Conservation (phyloP, 495 filamentous ascomycete genomes). For the Aspergillus campestris region DNA sequence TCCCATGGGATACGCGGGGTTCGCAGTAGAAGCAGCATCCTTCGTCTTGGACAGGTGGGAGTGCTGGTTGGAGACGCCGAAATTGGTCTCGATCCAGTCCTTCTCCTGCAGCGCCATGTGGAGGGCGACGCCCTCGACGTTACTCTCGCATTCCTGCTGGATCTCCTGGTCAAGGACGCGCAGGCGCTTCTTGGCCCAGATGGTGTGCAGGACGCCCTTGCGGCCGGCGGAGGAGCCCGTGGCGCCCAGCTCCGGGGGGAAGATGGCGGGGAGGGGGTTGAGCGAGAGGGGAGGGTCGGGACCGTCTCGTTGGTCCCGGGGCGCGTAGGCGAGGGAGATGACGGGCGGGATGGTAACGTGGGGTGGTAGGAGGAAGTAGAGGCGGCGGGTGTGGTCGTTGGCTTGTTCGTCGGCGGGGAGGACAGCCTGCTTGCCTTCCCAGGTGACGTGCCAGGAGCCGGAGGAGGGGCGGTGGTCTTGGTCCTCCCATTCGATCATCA, state of each 20-base stretch:
- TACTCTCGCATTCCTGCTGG: slow-evolving; percentile 48
- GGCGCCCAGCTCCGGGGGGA: slow-evolving; percentile 59
- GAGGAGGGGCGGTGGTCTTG: slow-evolving; percentile 33
- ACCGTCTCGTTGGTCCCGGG: slow-evolving; percentile 7
- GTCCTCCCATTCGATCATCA: slow-evolving; percentile 80
- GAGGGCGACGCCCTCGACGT: slow-evolving; percentile 68
- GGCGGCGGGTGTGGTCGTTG: slow-evolving; percentile 47
- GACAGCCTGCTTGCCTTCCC: slow-evolving; percentile 63
- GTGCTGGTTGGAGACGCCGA: slow-evolving; percentile 42
- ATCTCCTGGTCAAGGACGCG: slow-evolving; percentile 68
- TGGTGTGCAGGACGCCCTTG: slow-evolving; percentile 72
- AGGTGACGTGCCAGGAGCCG: slow-evolving; percentile 60
- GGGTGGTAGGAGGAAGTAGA: slow-evolving; percentile 69
- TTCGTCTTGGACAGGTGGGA: slow-evolving; percentile 9
- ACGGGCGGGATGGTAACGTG: slow-evolving; percentile 55
- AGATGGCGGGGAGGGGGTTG: slow-evolving; percentile 74
- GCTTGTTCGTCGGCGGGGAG: slow-evolving; percentile 55
- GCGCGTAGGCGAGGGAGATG: slow-evolving; percentile 44
- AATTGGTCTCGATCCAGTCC: slow-evolving; percentile 73
- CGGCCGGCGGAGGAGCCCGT: slow-evolving; percentile 58
- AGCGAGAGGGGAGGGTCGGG: slow-evolving; percentile 36
- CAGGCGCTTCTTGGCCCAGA: slow-evolving; percentile 72
- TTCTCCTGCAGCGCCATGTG: slow-evolving; percentile 75
- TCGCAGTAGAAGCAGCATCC: slow-evolving; percentile 13
- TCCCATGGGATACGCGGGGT: slow-evolving; percentile 21